Evolutionary conservation across 2,329 filamentous ascomycete species (phyloP).

Genomic region (Penicillium olsonii): DNA sequence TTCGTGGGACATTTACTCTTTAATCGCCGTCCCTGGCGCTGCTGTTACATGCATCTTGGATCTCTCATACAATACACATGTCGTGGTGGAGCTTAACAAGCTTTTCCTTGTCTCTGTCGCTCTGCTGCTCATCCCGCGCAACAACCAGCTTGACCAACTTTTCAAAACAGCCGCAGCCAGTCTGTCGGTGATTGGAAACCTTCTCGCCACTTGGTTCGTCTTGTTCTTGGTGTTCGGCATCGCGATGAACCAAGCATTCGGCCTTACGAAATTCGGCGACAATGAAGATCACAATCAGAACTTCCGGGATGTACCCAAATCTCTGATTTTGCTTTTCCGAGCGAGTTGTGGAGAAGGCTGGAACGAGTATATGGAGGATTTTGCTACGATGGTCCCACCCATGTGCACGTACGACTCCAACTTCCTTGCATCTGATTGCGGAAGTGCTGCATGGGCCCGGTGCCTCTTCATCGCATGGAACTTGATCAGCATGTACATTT

Average conservation of each 20-base stretch:
- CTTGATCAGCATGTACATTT: constrained; percentile 99
- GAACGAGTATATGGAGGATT: constrained; percentile 98
- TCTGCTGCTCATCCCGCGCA: constrained; percentile 87
- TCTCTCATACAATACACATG: constrained; percentile 58
- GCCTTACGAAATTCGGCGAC: constrained; percentile 80
- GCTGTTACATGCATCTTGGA: constrained; percentile 77
- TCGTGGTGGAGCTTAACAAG: constrained; percentile 86
- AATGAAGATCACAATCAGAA: constrained; percentile 79
- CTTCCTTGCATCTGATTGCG: constrained; percentile 90
- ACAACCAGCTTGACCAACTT: constrained; percentile 94
- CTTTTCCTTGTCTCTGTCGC: constrained; percentile 89
- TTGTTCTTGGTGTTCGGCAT: constrained; percentile 96
- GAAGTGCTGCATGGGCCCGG: constrained; percentile 84
- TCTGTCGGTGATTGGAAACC: constrained; percentile 83
- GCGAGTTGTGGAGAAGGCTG: constrained; percentile 94
- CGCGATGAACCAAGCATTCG: constrained; percentile 92
- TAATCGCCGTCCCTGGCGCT: constrained; percentile 76
- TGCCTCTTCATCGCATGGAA: constrained; percentile 95
- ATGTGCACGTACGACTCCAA: constrained; percentile 71
- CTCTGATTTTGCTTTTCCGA: constrained; percentile 87
- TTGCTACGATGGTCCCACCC: constrained; percentile 74
- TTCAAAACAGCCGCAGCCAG: constrained; percentile 98
- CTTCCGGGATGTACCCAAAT: constrained; percentile 90
- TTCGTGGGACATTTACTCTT: constrained; percentile 91
- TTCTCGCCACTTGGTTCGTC: constrained; percentile 95